phyloP scores from a whole-genome alignment of 2,329 filamentous ascomycete genomes.

The Paracamarosporium sp. region DNA sequence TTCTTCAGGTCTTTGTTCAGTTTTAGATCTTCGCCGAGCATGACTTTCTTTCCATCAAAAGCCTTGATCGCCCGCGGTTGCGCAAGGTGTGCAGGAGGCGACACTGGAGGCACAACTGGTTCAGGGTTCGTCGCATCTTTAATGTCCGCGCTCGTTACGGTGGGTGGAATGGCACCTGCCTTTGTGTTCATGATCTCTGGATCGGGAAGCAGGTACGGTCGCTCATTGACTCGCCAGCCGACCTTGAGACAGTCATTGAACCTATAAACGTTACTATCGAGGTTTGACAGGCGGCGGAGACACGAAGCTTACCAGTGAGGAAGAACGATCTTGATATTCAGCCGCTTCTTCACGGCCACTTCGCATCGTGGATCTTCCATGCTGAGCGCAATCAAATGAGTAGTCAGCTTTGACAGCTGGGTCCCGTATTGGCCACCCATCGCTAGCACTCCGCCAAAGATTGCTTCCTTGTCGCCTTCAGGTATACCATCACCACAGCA shows the following conservation, averaged over 20 bases:
- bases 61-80: slow-evolving; percentile 57
- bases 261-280: too few species aligned
- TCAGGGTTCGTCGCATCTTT: slow-evolving; percentile 43
- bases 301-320: too few species aligned
- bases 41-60: slow-evolving; percentile 78
- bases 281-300: too few species aligned
- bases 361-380: slow-evolving; percentile 76
- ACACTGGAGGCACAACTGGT: slow-evolving; percentile 28
- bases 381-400: slow-evolving; percentile 85
- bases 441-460: slow-evolving; percentile 86
- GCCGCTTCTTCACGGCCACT: slow-evolving; percentile 67
- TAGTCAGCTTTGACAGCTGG: slow-evolving; percentile 75
- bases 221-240: slow-evolving; percentile 87
- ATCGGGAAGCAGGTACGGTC: slow-evolving; percentile 83
- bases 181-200: slow-evolving; percentile 72
- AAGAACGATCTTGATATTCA: slow-evolving; percentile 82
- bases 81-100: slow-evolving; percentile 26
- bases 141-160: slow-evolving; percentile 55
- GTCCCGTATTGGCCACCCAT: slow-evolving; percentile 84
- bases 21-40: slow-evolving; percentile 76
- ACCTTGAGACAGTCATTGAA: slow-evolving; percentile 97
- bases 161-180: slow-evolving; percentile 43
- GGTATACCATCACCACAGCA: slow-evolving; percentile 81
- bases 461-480: slow-evolving; percentile 85
- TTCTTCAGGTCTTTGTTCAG: slow-evolving; percentile 71